Evolutionary conservation across 257 asterid species (phyloP).

Genomic region (Plantago elongata): DNA sequence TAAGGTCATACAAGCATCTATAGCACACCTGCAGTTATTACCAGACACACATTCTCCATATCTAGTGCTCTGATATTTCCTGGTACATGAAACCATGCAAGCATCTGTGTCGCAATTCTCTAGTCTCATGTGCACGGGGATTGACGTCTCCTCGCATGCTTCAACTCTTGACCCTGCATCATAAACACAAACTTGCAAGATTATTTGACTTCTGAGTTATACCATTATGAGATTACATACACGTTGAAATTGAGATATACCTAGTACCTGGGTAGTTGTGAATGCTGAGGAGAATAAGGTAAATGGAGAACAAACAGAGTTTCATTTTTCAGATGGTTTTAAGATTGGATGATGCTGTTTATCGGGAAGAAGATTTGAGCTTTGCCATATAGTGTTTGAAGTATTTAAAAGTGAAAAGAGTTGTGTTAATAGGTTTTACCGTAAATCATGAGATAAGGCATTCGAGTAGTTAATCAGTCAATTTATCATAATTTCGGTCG

Average conservation of each 20-base stretch:
- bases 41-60: neutral
- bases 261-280: neutral
- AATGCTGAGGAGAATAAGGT: conserved; percentile 3
- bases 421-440: too few relatives aligned
- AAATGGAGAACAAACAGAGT: neutral
- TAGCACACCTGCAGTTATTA: neutral
- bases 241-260: neutral
- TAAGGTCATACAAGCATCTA: neutral
- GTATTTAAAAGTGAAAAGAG: too few relatives aligned
- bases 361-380: too few relatives aligned
- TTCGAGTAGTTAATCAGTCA: too few relatives aligned
- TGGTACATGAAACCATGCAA: conserved; percentile 2
- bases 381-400: too few relatives aligned
- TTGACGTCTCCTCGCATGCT: neutral
- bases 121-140: neutral
- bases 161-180: neutral
- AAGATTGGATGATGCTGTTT: too few relatives aligned
- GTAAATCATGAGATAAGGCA: too few relatives aligned
- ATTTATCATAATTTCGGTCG: too few relatives aligned
- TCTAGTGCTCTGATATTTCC: neutral
- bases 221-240: neutral
- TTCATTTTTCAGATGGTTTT: neutral
- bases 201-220: neutral
- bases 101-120: neutral
- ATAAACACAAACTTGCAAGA: neutral